Conservation (phyloP, 306 rosid species). For the Inga oerstediana region DNA sequence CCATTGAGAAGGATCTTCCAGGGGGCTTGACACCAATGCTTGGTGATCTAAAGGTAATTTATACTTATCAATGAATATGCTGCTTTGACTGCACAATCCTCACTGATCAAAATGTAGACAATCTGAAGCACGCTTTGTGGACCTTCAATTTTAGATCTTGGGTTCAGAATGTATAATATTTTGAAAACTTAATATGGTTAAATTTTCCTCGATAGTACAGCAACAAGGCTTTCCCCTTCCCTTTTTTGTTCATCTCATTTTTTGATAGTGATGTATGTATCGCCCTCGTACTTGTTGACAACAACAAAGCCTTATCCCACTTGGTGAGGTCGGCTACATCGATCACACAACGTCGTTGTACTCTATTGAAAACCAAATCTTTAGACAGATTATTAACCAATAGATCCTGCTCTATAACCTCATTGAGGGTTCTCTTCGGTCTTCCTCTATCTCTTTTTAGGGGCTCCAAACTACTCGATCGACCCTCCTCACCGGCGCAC, state of each 20-base stretch:
- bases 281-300: neutral
- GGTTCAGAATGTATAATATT: neutral
- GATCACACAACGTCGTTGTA: too few relatives aligned
- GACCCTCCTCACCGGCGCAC: too few relatives aligned
- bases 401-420: too few relatives aligned
- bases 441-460: too few relatives aligned
- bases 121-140: neutral
- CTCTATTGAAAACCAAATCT: too few relatives aligned
- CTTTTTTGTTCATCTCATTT: neutral
- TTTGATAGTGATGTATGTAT: neutral
- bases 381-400: too few relatives aligned
- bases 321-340: too few relatives aligned
- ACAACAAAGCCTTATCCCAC: too few relatives aligned
- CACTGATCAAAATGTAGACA: neutral
- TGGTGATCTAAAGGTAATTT: slow-evolving; percentile 85
- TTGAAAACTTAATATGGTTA: neutral
- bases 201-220: neutral
- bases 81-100: neutral
- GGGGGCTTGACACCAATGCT: slow-evolving; percentile 99
- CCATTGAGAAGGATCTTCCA: slow-evolving; percentile 88
- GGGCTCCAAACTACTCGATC: too few relatives aligned
- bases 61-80: neutral
- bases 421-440: too few relatives aligned
- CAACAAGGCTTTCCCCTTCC: neutral
- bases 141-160: neutral